Percentiles rank a stretch among this genome's conserved stretches.
These are phyloP conservation scores for Malassezia brasiliensis DNA, from an alignment of 1,284 basidiomycete species.

Conservation along the genomic window DNA sequence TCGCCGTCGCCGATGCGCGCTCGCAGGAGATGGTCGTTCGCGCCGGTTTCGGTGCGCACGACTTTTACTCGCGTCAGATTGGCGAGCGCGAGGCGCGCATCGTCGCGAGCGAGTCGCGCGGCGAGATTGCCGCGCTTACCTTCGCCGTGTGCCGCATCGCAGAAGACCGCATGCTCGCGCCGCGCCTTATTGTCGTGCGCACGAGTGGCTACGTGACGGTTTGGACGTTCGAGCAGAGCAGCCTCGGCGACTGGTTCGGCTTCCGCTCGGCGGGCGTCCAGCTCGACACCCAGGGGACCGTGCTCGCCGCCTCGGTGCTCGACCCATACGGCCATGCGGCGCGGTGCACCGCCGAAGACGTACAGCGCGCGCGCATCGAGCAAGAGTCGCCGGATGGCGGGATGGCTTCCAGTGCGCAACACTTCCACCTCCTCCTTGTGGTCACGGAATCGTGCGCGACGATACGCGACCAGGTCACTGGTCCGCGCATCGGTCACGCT, in stretches of 20 bases:
- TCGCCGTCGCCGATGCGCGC: slow-evolving; percentile 37
- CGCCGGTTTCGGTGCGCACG: slow-evolving; percentile 31
- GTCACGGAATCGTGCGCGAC: slow-evolving; percentile 1
- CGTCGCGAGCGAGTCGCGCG: slow-evolving; percentile 28
- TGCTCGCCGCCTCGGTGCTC: slow-evolving; percentile 21
- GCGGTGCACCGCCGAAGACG: not conserved
- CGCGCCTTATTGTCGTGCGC: slow-evolving; percentile 31
- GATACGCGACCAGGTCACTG: slow-evolving; percentile 27
- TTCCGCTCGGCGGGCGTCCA: slow-evolving; percentile 9
- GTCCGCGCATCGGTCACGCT: slow-evolving; percentile 21
- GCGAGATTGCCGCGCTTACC: slow-evolving; percentile 23
- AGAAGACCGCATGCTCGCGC: slow-evolving; percentile 27
- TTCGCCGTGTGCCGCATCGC: slow-evolving; percentile 33
- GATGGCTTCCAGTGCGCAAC: not conserved
- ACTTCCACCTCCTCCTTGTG: slow-evolving; percentile 15
- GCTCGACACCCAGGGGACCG: not conserved
- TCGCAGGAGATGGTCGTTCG: slow-evolving; percentile 32
- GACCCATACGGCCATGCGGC: slow-evolving; percentile 22
- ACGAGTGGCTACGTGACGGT: slow-evolving; percentile 28
- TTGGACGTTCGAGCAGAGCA: slow-evolving; percentile 32
- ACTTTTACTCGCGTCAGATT: slow-evolving; percentile 8
- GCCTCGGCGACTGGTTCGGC: slow-evolving; percentile 30
- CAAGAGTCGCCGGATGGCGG: not conserved
- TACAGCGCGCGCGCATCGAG: slow-evolving; percentile 12
- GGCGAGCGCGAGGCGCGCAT: slow-evolving; percentile 20